Evolutionary conservation across 2,329 filamentous ascomycete species (phyloP), one percentile per base, ranked within the genome.

Genomic region (Fusarium denticulatum): DNA sequence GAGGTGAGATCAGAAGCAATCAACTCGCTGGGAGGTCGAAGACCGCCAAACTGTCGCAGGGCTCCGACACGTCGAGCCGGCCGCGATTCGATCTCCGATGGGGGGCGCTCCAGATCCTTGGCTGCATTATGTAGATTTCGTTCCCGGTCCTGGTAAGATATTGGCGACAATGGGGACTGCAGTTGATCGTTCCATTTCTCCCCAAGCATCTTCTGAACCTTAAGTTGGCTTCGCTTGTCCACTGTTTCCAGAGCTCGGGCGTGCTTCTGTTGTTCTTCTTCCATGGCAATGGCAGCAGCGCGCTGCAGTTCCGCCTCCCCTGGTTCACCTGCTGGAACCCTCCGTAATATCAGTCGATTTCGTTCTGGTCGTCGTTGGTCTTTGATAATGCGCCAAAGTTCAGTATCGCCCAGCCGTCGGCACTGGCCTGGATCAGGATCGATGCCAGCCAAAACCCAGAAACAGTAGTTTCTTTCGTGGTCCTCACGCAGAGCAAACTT

Each of bases 1-100:
- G 95, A 97, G 4, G 94, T 96, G 67, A 99, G 86, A 80, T 99
- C 96, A 28, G 96, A 97, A 32, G 96, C 96, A 80, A 99, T 99
- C 80, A 99, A 89, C 85, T 99, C 96, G 84, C 96, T 98, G 4
- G 96, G 96, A 24, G 96, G 96, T 76, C 96, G 89, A 73, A 96
- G 91, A 39, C 96, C 96, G 78, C 97, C 96, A 83, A 98, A 98
- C 73, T 93, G 92, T 73, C 93, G 91, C 50, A 95, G 85, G 34
- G 90, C 64, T 26, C 72, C 86, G 78, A 90, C 90, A 67, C 84
- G 84, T 43, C 79, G 81, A 52, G 80, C 82, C 50, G 86, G 84
- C 52, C 85, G 81, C 28, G 81, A 79, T 14, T 83, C 79, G n/a
- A 88, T 86, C 56, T 82, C 82, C 10, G 88, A 85, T 5, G 85